phyloP scores from a whole-genome alignment of 257 asterid genomes.

The Nicotiana paniculata region DNA sequence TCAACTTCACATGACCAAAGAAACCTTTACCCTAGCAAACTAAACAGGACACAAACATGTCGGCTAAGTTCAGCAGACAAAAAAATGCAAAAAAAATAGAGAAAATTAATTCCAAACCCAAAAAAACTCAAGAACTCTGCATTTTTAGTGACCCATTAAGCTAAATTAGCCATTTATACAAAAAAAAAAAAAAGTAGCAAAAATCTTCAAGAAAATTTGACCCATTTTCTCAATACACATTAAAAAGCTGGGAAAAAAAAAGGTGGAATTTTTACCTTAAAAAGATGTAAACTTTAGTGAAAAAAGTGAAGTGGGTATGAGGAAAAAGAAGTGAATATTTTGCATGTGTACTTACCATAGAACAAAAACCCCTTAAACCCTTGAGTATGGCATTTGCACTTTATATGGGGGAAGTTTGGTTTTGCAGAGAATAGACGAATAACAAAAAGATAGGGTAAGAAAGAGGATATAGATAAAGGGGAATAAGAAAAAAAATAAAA shows the following conservation, averaged over 20 bases:
- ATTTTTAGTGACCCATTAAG: constrained; percentile 12
- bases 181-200: neutral
- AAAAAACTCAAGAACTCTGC: neutral
- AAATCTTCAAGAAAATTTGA: neutral
- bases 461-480: constrained; percentile 26
- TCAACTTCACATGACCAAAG: constrained; percentile 2
- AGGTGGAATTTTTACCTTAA: neutral
- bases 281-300: neutral
- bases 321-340: constrained; percentile 1
- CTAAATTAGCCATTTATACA: neutral
- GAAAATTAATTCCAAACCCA: neutral
- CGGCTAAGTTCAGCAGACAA: neutral
- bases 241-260: neutral
- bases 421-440: constrained; percentile 10
- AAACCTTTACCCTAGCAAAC: constrained; percentile 19
- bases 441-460: constrained; percentile 43
- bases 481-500: neutral
- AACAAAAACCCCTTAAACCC: constrained; percentile 18
- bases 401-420: constrained; percentile 1
- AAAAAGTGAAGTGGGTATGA: constrained; percentile 12
- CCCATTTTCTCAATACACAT: neutral
- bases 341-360: constrained; percentile 17
- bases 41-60: neutral
- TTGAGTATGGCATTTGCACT: constrained; percentile 34
- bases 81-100: neutral